phyloP scores from a whole-genome alignment of 345 rosid species.

The Geranium brycei region DNA sequence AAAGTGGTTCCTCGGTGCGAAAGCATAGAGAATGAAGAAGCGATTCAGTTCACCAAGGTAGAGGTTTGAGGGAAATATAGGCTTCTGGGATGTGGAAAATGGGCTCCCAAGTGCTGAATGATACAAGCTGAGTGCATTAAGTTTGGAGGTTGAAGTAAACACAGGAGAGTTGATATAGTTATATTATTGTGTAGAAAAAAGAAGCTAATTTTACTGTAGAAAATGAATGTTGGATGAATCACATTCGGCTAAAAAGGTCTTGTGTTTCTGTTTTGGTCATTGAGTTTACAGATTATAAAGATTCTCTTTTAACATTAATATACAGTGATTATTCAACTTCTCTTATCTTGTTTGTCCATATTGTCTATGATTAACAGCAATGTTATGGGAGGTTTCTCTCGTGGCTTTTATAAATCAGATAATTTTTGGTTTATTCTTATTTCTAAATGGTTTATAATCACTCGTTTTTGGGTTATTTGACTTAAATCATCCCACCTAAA shows the following conservation, averaged over 20 bases:
- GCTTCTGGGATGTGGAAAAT: not conserved
- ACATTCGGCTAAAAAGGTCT: not conserved
- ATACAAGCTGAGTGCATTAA: not conserved
- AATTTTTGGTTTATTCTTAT: no score
- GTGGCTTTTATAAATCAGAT: no score
- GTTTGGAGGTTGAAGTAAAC: not conserved
- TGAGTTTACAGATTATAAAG: no score
- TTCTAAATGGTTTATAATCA: no score
- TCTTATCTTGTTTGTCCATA: no score
- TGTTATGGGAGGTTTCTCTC: no score
- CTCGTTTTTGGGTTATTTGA: no score
- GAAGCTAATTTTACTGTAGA: no score
- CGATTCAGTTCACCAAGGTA: not conserved
- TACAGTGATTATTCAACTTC: not conserved
- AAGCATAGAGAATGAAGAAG: not conserved
- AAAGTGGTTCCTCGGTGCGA: conserved; percentile 7
- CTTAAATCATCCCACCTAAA: no score
- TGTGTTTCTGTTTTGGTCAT: not conserved
- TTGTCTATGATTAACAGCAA: no score
- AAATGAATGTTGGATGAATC: no score
- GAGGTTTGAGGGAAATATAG: not conserved
- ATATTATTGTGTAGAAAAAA: no score
- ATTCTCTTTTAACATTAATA: not conserved
- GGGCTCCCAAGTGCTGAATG: not conserved
- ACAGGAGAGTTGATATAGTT: not conserved